These are phyloP conservation scores for Lentinula raphanica DNA, from an alignment of 768 basidiomycete species.

Conservation along the genomic window DNA sequence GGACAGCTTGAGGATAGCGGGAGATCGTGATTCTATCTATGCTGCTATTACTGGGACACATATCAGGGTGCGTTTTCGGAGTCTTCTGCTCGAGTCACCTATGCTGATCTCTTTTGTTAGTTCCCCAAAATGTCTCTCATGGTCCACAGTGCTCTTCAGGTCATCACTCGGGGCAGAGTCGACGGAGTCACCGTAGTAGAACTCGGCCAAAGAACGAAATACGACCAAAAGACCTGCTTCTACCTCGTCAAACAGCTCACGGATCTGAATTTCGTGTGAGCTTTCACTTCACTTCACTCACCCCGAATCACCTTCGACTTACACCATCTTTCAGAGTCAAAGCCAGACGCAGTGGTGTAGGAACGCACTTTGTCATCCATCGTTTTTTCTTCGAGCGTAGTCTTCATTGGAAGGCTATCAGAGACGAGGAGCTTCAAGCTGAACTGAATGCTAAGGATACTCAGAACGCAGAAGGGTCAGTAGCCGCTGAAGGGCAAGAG, in stretches of 20 bases:
- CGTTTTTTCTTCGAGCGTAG: constrained; percentile 78
- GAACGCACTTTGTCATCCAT: constrained; percentile 76
- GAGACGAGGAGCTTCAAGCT: constrained; percentile 60
- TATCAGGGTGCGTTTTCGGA: constrained; percentile 41
- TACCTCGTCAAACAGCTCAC: constrained; percentile 77
- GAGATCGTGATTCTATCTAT: constrained; percentile 70
- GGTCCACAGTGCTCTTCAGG: constrained; percentile 80
- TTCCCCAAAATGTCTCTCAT: constrained; percentile 76
- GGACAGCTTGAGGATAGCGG: constrained; percentile 63
- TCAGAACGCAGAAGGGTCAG: constrained; percentile 15
- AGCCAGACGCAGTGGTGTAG: constrained; percentile 70
- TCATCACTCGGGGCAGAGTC: constrained; percentile 78
- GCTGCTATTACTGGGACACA: constrained; percentile 82
- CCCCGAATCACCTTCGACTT: no score
- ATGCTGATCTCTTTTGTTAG: constrained; percentile 29
- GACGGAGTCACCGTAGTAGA: constrained; percentile 76
- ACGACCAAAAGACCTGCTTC: constrained; percentile 88
- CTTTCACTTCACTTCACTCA: not conserved
- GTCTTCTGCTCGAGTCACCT: constrained; percentile 1
- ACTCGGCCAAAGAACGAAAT: constrained; percentile 69
- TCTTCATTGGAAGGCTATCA: constrained; percentile 71
- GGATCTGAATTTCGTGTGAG: constrained; percentile 70
- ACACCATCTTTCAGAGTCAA: constrained; percentile 47
- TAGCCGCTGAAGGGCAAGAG: constrained; percentile 29
- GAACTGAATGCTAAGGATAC: constrained; percentile 27